Conservation (phyloP, 495 filamentous ascomycete species). For the Penicillium cinerascens region DNA sequence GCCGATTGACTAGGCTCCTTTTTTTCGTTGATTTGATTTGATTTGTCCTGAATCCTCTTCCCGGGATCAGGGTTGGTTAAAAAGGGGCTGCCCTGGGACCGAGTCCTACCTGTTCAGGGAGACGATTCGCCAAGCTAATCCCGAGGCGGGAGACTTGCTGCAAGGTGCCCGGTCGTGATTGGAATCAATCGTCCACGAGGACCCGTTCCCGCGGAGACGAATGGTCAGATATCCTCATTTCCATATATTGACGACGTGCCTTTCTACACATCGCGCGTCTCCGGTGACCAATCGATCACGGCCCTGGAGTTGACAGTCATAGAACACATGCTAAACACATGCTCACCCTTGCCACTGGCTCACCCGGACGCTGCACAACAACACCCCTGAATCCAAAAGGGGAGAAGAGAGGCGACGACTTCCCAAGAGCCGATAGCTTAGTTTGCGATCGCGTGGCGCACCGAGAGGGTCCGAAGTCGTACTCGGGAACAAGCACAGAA, state of each 20-base stretch:
- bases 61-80: slow-evolving; percentile 1
- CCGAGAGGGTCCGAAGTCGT: slow-evolving; percentile 2
- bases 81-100: slow-evolving; percentile 12
- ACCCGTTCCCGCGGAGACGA: slow-evolving; percentile 2
- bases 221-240: slow-evolving; percentile 9
- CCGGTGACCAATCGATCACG: not conserved
- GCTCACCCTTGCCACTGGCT: not conserved
- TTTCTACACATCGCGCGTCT: no score
- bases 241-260: slow-evolving; percentile 15
- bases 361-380: not conserved
- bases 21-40: not conserved
- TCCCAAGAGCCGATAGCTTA: slow-evolving; percentile 12
- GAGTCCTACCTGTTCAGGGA: slow-evolving; percentile 8
- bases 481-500: not conserved
- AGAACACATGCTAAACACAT: not conserved
- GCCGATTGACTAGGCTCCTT: not conserved
- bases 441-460: slow-evolving; percentile 15
- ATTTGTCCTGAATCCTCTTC: not conserved
- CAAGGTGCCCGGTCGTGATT: slow-evolving; percentile 31
- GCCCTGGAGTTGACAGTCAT: not conserved
- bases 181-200: slow-evolving; percentile 26
- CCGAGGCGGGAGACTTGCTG: slow-evolving; percentile 12
- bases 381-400: slow-evolving; percentile 2
- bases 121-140: slow-evolving; percentile 11
- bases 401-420: not conserved